Percentiles rank a stretch among this genome's conserved stretches.
Evolutionary conservation across 2,329 filamentous ascomycete genomes (phyloP).

Genomic region (Sporothrix mexicana): DNA sequence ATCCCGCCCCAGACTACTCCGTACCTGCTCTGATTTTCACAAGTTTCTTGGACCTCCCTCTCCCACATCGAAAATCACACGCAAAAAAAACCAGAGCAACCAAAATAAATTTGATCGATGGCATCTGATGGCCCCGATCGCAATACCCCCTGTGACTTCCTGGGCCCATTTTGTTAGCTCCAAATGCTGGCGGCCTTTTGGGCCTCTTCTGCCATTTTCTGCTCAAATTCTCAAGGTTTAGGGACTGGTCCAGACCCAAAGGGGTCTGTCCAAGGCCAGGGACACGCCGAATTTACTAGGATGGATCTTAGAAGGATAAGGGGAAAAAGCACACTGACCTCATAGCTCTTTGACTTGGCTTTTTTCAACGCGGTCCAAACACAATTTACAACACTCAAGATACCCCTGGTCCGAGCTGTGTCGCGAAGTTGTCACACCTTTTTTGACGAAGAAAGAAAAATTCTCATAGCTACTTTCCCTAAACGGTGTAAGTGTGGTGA

Average conservation of each 20-base stretch:
- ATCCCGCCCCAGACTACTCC: conserved; percentile 15
- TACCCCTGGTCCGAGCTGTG: conserved; percentile 27
- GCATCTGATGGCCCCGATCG: conserved; percentile 22
- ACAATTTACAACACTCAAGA: not conserved
- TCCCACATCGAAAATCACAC: not conserved
- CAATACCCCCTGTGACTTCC: conserved; percentile 9
- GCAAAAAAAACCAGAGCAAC: not conserved
- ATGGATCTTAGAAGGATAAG: not conserved
- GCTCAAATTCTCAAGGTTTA: not conserved
- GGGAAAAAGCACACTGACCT: conserved; percentile 7
- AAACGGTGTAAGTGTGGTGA: not conserved
- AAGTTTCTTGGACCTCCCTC: no score
- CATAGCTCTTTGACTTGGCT: not conserved
- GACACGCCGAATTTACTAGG: not conserved
- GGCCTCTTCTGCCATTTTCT: not conserved
- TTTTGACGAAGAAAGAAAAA: not conserved
- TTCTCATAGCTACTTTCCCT: not conserved
- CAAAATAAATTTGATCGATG: not conserved
- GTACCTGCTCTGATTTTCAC: no score
- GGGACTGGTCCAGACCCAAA: not conserved
- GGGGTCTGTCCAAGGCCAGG: not conserved
- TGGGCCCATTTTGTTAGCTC: not conserved
- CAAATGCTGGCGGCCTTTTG: not conserved
- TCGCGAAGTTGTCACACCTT: conserved; percentile 25
- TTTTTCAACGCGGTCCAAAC: not conserved